Base-by-base conservation (phyloP, 176 grass and related monocot species). In the Triticum monococcum region DNA sequence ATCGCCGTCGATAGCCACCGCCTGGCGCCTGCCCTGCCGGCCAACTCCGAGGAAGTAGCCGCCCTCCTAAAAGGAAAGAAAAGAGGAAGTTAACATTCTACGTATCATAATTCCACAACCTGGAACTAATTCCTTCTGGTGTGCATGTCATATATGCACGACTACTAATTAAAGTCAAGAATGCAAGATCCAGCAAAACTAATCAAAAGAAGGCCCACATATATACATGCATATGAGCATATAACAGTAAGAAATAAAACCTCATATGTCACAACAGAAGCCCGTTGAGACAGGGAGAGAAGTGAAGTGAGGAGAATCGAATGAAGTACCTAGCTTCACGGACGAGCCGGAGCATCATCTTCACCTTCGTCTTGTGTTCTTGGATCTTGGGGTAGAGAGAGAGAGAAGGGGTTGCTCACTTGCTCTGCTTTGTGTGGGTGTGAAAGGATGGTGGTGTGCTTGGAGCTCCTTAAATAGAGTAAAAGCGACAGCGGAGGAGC, bases 341-440 rank as follows among this genome's bases (percentile, higher is more conserved):
- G 85, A 48, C 11, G 60, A 87, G 33, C 68, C 85, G 80, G 36
- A 84, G 67, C 75, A 87, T 87, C 73, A 62, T 84, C 80, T 72
- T 13, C 24, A 13, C 41, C 54, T 18, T 23, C 54, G 54, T 57
- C 62, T 40, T 37, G 43, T 56, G 26, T 70, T 86, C 83, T 68
- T 68, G 20, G 22, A 38, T 17, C 20, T 62, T 43, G 4, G 3
- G 7, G 12, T 43, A 24, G 62, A 59, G 68, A 61, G 17, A 18
- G 18, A 12, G 23, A 9, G 8, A 32, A 2, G 1, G 8, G 56
- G 80, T 28, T 66, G 61, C 23, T 24, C 31, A 33, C 28, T 40
- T 14, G 22, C 18, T 31, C 10, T 40, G 7, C 12, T 36, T 64
- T 50, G 46, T 50, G 46, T 1, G 62, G 54, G 43, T 41, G 57